phyloP scores from a whole-genome alignment of 169 alveolate species.

The Plasmodium coatneyi region DNA sequence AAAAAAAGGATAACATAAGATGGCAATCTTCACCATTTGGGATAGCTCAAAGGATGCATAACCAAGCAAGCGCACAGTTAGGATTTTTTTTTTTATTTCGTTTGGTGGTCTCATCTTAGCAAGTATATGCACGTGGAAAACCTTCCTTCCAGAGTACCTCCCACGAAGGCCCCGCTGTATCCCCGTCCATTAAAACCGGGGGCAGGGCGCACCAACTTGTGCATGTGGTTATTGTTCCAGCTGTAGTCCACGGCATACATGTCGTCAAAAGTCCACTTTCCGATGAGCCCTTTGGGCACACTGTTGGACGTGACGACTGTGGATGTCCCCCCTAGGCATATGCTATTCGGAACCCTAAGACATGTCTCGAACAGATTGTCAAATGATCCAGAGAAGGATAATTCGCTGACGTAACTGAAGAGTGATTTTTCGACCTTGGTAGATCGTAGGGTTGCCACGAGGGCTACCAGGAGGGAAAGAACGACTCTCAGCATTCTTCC shows the following conservation, averaged over 20 bases:
- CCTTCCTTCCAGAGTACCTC: constrained; percentile 24
- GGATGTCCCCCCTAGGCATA: constrained; percentile 49
- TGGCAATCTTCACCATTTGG: background rate
- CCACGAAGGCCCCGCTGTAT: constrained; percentile 58
- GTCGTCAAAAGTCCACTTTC: constrained; percentile 64
- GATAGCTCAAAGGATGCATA: background rate
- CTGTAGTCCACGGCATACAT: constrained; percentile 52
- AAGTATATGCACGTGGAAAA: background rate
- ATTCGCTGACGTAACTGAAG: constrained; percentile 38
- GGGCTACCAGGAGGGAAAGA: background rate
- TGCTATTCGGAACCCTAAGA: constrained; percentile 15
- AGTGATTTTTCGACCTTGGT: constrained; percentile 14
- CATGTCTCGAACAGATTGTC: constrained; percentile 49
- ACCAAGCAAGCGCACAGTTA: background rate
- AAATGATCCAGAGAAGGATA: constrained; percentile 28
- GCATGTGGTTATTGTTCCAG: constrained; percentile 57
- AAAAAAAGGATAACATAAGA: background rate
- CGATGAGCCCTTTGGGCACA: constrained; percentile 43
- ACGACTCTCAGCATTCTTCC: background rate
- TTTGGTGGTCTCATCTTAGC: too few species aligned
- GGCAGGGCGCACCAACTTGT: constrained; percentile 34
- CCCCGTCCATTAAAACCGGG: constrained; percentile 67
- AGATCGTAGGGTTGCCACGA: background rate
- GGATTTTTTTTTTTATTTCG: background rate
- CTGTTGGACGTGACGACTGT: constrained; percentile 32